phyloP scores from a whole-genome alignment of 345 rosid genomes.

The Hevea brasiliensis region DNA sequence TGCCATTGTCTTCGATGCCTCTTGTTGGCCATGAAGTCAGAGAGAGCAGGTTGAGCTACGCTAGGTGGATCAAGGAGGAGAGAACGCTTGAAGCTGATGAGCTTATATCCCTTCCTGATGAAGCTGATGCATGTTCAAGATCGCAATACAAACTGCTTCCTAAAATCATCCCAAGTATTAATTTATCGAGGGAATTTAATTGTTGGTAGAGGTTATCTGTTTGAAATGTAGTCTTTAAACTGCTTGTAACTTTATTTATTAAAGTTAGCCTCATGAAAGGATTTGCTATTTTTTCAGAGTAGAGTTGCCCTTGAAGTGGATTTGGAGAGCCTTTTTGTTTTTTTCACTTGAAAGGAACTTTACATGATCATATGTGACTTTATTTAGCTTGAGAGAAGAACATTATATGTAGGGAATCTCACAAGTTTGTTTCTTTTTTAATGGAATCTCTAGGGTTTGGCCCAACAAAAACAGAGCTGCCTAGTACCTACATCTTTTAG shows the following conservation, averaged over 20 bases:
- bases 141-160: slow-evolving; percentile 56
- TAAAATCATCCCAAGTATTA: slow-evolving; percentile 74
- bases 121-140: slow-evolving; percentile 42
- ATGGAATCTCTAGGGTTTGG: not conserved
- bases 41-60: too few relatives aligned
- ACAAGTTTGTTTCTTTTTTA: not conserved
- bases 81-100: too few relatives aligned
- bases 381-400: not conserved
- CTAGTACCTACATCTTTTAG: slow-evolving; percentile 19
- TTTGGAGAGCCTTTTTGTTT: not conserved
- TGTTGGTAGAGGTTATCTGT: not conserved
- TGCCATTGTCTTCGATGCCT: too few relatives aligned
- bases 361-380: not conserved
- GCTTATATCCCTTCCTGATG: slow-evolving; percentile 48
- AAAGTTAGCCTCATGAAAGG: too few relatives aligned
- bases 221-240: slow-evolving; percentile 19
- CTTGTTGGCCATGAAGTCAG: too few relatives aligned
- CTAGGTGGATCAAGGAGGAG: too few relatives aligned
- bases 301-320: not conserved
- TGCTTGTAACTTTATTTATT: not conserved
- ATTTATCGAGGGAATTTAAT: slow-evolving; percentile 23
- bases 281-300: not conserved
- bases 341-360: too few relatives aligned
- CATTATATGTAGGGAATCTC: not conserved
- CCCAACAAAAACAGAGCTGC: not conserved